Conservation (phyloP, 768 basidiomycete species). For the Cytidiella melzeri region DNA sequence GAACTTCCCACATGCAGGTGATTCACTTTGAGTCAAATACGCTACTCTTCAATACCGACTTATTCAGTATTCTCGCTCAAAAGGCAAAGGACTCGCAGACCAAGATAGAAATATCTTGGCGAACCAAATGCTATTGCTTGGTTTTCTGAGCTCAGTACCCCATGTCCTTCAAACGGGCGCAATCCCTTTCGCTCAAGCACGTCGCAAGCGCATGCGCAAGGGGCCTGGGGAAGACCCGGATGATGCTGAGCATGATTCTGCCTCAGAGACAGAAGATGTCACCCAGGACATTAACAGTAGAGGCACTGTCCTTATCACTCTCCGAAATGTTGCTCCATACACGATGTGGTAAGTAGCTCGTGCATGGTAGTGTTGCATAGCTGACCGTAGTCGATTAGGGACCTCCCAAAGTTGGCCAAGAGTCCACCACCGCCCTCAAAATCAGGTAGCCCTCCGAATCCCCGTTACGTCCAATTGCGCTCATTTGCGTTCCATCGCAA, state of each 20-base stretch:
- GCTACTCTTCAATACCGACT: constrained; percentile 9
- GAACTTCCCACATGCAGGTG: constrained; percentile 97
- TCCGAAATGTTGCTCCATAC: constrained; percentile 84
- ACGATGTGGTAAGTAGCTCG: constrained; percentile 62
- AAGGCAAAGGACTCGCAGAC: constrained; percentile 86
- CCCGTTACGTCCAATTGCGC: constrained; percentile 61
- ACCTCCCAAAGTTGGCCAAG: constrained; percentile 70
- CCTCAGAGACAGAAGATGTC: constrained; percentile 22
- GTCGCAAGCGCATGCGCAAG: constrained; percentile 45
- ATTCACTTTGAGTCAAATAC: no score
- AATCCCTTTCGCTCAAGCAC: constrained; percentile 35
- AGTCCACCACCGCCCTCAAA: constrained; percentile 52
- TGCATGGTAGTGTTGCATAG: no score
- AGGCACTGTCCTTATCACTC: constrained; percentile 80
- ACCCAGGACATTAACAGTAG: constrained; percentile 26
- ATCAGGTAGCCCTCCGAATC: constrained; percentile 46
- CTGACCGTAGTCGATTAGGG: no score
- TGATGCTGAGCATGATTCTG: constrained; percentile 42
- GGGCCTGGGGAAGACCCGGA: constrained; percentile 16
- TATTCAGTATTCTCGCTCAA: constrained; percentile 5
- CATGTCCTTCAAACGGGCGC: constrained; percentile 54
- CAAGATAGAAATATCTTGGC: constrained; percentile 89
- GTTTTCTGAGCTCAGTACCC: constrained; percentile 72
- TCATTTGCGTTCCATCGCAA: constrained; percentile 74
- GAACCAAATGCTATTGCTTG: constrained; percentile 80